A percentile compares a stretch with the other conserved stretches of the same genome.
phyloP scores from a whole-genome alignment of 2,329 filamentous ascomycete species.

The Emericellopsis cladophorae region DNA sequence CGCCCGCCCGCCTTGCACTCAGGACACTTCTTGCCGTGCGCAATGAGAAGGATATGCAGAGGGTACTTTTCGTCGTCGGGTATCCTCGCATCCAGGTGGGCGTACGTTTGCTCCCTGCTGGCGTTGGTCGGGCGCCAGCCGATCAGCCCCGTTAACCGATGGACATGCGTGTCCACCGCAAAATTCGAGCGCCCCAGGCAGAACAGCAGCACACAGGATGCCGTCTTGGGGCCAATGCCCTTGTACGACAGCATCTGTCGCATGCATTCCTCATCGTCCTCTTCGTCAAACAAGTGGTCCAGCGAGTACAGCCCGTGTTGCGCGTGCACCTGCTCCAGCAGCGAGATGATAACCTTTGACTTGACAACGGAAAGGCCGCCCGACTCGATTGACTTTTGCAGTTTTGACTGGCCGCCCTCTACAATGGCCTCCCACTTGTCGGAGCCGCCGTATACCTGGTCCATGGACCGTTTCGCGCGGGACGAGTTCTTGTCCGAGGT shows the following conservation, averaged over 20 bases:
- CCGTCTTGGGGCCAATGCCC: slow-evolving; percentile 42
- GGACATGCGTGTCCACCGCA: slow-evolving; percentile 40
- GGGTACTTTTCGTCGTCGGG: slow-evolving; percentile 36
- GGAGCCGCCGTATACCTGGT: slow-evolving; percentile 26
- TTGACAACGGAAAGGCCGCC: slow-evolving; percentile 65
- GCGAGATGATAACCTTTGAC: slow-evolving; percentile 56
- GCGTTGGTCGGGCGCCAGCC: slow-evolving; percentile 31
- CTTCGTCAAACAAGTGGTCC: slow-evolving; percentile 29
- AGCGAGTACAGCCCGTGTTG: slow-evolving; percentile 29
- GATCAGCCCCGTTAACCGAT: slow-evolving; percentile 32
- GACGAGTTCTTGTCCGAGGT: slow-evolving; percentile 43
- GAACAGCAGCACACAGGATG: slow-evolving; percentile 38
- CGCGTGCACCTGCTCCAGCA: slow-evolving; percentile 45
- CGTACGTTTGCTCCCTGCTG: slow-evolving; percentile 30
- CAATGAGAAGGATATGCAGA: slow-evolving; percentile 34
- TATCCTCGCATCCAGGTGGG: slow-evolving; percentile 33
- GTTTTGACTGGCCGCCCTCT: slow-evolving; percentile 21
- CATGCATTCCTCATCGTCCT: slow-evolving; percentile 32
- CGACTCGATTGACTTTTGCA: slow-evolving; percentile 50
- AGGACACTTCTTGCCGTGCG: slow-evolving; percentile 29
- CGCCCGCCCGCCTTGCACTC: slow-evolving; percentile 32
- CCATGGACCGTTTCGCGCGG: slow-evolving; percentile 41
- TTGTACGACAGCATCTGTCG: slow-evolving; percentile 33
- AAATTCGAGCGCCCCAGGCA: slow-evolving; percentile 33
- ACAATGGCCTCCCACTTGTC: slow-evolving; percentile 28